Percentiles rank a stretch among this genome's conserved stretches.
phyloP scores from a whole-genome alignment of 371 early-diverging fungal species.

The Mucor piriformis region DNA sequence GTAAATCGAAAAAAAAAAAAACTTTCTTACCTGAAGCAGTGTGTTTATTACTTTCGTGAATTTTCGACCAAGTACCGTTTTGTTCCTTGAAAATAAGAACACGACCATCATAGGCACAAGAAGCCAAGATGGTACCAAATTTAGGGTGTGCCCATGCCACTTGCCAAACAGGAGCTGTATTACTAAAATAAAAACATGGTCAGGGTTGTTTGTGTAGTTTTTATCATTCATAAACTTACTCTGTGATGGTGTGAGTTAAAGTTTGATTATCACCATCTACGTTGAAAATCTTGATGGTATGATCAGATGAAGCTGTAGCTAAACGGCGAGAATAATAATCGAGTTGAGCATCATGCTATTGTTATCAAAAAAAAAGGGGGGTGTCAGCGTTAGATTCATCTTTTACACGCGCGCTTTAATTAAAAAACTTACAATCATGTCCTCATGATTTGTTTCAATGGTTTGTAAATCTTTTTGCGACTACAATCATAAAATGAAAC shows the following conservation, averaged over 20 bases:
- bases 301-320: conserved; percentile 97
- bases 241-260: conserved; percentile 63
- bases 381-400: neutral
- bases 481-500: neutral
- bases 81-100: conserved; percentile 95
- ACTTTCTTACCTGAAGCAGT: conserved; percentile 81
- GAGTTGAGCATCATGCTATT: conserved; percentile 96
- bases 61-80: conserved; percentile 82
- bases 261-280: conserved; percentile 84
- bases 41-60: conserved; percentile 90
- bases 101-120: conserved; percentile 94
- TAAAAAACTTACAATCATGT: conserved; percentile 80
- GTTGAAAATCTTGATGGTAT: conserved; percentile 90
- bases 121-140: conserved; percentile 93
- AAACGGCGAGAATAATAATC: conserved; percentile 97
- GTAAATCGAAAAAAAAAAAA: neutral
- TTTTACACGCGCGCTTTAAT: conserved; percentile 1
- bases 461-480: conserved; percentile 46
- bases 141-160: conserved; percentile 99
- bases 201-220: too few species aligned
- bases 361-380: neutral
- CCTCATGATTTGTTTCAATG: conserved; percentile 93
- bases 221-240: conserved; percentile 15
- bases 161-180: conserved; percentile 99
- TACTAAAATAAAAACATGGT: too few species aligned